Percentiles rank a stretch among this genome's conserved stretches.
Evolutionary conservation across 2,329 filamentous ascomycete species (phyloP).

Genomic region (Xylaria sp.): DNA sequence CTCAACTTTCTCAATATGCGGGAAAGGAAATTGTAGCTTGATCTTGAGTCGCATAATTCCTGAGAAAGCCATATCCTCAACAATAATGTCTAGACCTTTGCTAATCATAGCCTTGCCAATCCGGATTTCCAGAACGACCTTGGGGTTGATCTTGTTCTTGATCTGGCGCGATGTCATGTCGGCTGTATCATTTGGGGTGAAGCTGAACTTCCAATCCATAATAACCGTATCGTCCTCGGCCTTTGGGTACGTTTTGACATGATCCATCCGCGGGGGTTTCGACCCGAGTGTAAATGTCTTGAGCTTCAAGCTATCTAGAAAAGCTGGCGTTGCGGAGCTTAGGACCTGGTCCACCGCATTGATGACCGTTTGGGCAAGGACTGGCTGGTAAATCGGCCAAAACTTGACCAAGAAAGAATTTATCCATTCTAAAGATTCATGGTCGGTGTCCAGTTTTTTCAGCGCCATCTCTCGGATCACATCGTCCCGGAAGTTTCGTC

Average conservation of each 20-base stretch:
- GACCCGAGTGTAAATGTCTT: constrained; percentile 94
- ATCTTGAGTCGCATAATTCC: constrained; percentile 97
- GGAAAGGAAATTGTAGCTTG: constrained; percentile 95
- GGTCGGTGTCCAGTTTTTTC: constrained; percentile 86
- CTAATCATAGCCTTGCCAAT: constrained; percentile 97
- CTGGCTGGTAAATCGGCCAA: constrained; percentile 98
- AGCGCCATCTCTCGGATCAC: constrained; percentile 89
- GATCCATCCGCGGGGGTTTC: constrained; percentile 95
- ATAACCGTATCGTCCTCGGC: constrained; percentile 94
- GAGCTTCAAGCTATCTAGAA: constrained; percentile 92
- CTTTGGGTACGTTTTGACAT: constrained; percentile 98
- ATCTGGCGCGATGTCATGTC: constrained; percentile 92
- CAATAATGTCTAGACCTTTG: constrained; percentile 96
- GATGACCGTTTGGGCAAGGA: constrained; percentile 91
- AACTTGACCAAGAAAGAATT: constrained; percentile 99
- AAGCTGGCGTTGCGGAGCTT: constrained; percentile 89
- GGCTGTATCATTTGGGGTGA: constrained; percentile 92
- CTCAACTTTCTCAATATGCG: constrained; percentile 93
- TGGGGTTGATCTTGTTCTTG: constrained; percentile 96
- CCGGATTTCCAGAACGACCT: constrained; percentile 93
- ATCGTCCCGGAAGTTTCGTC: constrained; percentile 96
- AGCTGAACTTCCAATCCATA: constrained; percentile 99
- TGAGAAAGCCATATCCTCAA: constrained; percentile 96
- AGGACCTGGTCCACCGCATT: constrained; percentile 96
- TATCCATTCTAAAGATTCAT: constrained; percentile 97